Evolutionary conservation across 441 rosid species (phyloP).

Genomic region (Gossypium trilobum): DNA sequence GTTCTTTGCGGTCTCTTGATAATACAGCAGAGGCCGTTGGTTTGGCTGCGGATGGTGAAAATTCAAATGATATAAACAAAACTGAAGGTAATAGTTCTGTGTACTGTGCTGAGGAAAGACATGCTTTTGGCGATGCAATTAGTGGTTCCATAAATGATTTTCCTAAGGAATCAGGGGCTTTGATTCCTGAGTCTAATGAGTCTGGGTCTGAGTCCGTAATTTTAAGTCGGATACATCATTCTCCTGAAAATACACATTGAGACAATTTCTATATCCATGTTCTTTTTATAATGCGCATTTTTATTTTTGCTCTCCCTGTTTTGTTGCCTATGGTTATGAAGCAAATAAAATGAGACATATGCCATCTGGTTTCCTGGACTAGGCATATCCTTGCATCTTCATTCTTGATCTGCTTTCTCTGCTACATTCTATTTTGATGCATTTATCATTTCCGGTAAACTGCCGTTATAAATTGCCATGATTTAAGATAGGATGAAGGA

Average conservation of each 20-base stretch:
- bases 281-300: slow-evolving; percentile 13
- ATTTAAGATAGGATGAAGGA: too few species aligned
- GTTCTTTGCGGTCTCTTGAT: slow-evolving; percentile 2
- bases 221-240: slow-evolving; percentile 94
- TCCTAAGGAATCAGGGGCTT: slow-evolving; percentile 37
- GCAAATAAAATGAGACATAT: neutral
- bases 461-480: too few species aligned
- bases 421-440: too few species aligned
- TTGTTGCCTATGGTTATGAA: neutral
- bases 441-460: too few species aligned
- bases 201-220: slow-evolving; percentile 43
- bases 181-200: slow-evolving; percentile 54
- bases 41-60: slow-evolving; percentile 21
- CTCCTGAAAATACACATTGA: slow-evolving; percentile 98
- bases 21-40: slow-evolving; percentile 16
- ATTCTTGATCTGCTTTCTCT: too few species aligned
- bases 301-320: neutral
- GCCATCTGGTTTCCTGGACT: neutral
- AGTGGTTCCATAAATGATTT: slow-evolving; percentile 37
- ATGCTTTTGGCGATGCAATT: slow-evolving; percentile 27
- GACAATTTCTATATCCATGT: slow-evolving; percentile 50
- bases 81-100: slow-evolving; percentile 13
- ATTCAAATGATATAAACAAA: slow-evolving; percentile 18
- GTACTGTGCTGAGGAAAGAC: slow-evolving; percentile 19
- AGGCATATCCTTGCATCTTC: neutral